Evolutionary conservation across 805 yeast species (phyloP), one percentile per base, ranked within the genome.

Genomic region (Myxozyma udenii): DNA sequence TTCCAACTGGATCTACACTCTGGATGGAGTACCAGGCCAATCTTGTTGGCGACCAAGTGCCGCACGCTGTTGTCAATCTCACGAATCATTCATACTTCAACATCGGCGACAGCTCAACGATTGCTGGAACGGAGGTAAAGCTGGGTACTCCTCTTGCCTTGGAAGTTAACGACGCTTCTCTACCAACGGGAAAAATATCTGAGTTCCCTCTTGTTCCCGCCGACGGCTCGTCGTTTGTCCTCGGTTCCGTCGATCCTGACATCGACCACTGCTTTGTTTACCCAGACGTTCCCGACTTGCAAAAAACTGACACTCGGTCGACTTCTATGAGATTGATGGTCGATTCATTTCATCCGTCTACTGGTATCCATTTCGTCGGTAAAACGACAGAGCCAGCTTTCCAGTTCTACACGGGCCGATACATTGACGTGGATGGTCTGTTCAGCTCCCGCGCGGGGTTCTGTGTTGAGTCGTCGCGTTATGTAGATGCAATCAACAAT

Each of bases 31-130:
- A 74, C 61, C 71, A 69, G 41, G 74, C 78, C 19, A 60, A 58
- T 30, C 61, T 77, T 45, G 58, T 66, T 19, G 67, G 65, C 3
- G 51, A 36, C n/a, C 40, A 24, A 7, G 71, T 65, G n/a, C 69
- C 66, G 21, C 69, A 75, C 42, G 80, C 87, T 3, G 68, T 76
- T 24, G 71, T 81, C 38, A 77, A 78, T 58, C 68, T 83, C 64
- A 80, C 86, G 23, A 83, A 81, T 65, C 88, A 83, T 62, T 67
- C 81, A 3, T 81, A 80, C 67, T 83, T 80, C 73, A 81, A 78
- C 47, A 48, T 55, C 11, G 68, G 70, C 51, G 65, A 62, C 28
- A 55, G 39, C 11, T 61, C 61, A 16, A 61, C 66, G 2, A 66
- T 71, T 44, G 71, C 62, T 4, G 77, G 73, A 24, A 71, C 76